These are phyloP conservation scores for Aspergillus brasiliensis DNA, from an alignment of 2,329 filamentous ascomycete species.

Conservation along the genomic window DNA sequence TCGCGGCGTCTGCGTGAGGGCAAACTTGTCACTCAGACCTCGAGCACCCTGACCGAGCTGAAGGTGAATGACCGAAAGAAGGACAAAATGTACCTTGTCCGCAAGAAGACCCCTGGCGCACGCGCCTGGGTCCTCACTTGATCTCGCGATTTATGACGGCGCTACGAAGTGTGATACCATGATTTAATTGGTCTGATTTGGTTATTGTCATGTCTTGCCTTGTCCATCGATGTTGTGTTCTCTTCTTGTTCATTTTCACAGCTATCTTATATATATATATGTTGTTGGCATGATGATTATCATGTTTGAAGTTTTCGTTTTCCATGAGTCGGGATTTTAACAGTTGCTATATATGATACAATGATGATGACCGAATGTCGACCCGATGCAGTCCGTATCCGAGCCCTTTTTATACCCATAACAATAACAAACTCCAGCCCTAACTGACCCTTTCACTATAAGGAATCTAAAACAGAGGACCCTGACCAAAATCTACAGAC, in stretches of 20 bases:
- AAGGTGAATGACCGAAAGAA: constrained; percentile 45
- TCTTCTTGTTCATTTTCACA: background rate
- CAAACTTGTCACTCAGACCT: constrained; percentile 39
- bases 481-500: constrained; percentile 4
- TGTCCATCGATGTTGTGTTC: background rate
- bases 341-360: constrained; percentile 24
- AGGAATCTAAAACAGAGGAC: constrained; percentile 12
- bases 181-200: background rate
- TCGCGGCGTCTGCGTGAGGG: constrained; percentile 66
- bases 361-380: constrained; percentile 7
- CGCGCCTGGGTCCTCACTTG: constrained; percentile 40
- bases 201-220: background rate
- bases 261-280: background rate
- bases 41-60: constrained; percentile 42
- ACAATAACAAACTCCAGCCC: constrained; percentile 7
- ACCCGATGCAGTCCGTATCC: background rate
- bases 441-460: background rate
- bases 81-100: constrained; percentile 50
- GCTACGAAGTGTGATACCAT: constrained; percentile 7
- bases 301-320: constrained; percentile 10
- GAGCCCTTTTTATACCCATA: background rate
- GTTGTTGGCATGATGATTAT: constrained; percentile 10
- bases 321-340: constrained; percentile 24
- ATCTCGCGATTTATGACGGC: constrained; percentile 4
- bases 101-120: constrained; percentile 45